Evolutionary conservation across 2,329 filamentous ascomycete genomes (phyloP).

Genomic region (Tolypocladium album): DNA sequence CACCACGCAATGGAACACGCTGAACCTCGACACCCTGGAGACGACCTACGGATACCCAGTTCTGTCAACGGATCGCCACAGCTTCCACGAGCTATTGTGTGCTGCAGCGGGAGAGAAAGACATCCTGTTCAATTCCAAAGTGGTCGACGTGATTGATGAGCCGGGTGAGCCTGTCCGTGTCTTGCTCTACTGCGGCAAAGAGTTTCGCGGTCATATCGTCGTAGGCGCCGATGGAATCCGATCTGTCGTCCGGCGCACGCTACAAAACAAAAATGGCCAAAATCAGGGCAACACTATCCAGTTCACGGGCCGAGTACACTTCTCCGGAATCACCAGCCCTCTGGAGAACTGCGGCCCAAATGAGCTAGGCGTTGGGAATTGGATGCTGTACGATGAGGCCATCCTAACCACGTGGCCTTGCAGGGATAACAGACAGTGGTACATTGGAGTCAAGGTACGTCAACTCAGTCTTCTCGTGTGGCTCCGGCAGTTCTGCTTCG

Average conservation of each 20-base stretch:
- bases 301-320: conserved; percentile 9
- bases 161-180: conserved; percentile 5
- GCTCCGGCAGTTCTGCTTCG: background rate
- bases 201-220: conserved; percentile 3
- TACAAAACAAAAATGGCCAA: conserved; percentile 2
- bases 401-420: conserved; percentile 10
- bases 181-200: conserved; percentile 2
- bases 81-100: conserved; percentile 7
- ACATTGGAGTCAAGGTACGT: conserved; percentile 9
- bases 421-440: conserved; percentile 9
- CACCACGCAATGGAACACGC: conserved; percentile 5
- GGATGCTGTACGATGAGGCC: conserved; percentile 10
- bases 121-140: conserved; percentile 3
- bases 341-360: conserved; percentile 4
- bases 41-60: conserved; percentile 6
- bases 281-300: conserved; percentile 6
- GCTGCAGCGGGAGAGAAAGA: conserved; percentile 5
- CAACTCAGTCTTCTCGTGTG: background rate
- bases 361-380: conserved; percentile 8
- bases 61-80: conserved; percentile 6
- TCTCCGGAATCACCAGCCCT: conserved; percentile 8
- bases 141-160: conserved; percentile 6
- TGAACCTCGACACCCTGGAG: conserved; percentile 3
- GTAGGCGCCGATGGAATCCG: conserved; percentile 10
- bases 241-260: conserved; percentile 4